Evolutionary conservation across 192 early-diverging fungal species (phyloP).

Genomic region (Backusella psychrophila): DNA sequence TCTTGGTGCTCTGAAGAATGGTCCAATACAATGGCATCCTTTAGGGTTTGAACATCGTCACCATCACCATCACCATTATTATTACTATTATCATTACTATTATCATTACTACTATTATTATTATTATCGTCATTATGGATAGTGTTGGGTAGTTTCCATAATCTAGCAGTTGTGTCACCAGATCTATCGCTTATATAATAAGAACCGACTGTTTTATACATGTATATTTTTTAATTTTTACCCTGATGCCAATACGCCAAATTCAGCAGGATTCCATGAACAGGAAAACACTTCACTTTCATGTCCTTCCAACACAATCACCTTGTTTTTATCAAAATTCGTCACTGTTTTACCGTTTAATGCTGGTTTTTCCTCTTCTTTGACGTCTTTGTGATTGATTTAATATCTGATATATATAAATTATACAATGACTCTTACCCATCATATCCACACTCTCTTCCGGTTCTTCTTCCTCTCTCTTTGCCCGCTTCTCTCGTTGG

Average conservation of each 20-base stretch:
- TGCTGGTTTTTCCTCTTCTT: not conserved
- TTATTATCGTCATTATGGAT: not conserved
- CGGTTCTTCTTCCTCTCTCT: slow-evolving; percentile 26
- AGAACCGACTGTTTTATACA: not conserved
- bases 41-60: slow-evolving; percentile 32
- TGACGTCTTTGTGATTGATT: not conserved
- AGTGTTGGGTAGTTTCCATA: slow-evolving; percentile 74
- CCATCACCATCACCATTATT: no score
- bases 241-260: slow-evolving; percentile 75
- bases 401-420: not conserved
- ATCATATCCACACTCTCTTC: not conserved
- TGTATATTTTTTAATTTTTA: slow-evolving; percentile 26
- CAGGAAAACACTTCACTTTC: slow-evolving; percentile 69
- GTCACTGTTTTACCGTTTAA: slow-evolving; percentile 20
- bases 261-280: slow-evolving; percentile 72
- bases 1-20: slow-evolving; percentile 47
- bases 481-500: slow-evolving; percentile 45
- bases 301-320: slow-evolving; percentile 64
- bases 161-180: slow-evolving; percentile 80
- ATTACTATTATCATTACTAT: not conserved
- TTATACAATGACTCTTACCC: not conserved
- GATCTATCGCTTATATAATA: slow-evolving; percentile 40
- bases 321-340: slow-evolving; percentile 46
- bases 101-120: not conserved
- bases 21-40: slow-evolving; percentile 53